A percentile compares a stretch with the other conserved stretches of the same genome.
Evolutionary conservation across 495 filamentous ascomycete genomes (phyloP).

Genomic region (Chaetomium cochliodes): DNA sequence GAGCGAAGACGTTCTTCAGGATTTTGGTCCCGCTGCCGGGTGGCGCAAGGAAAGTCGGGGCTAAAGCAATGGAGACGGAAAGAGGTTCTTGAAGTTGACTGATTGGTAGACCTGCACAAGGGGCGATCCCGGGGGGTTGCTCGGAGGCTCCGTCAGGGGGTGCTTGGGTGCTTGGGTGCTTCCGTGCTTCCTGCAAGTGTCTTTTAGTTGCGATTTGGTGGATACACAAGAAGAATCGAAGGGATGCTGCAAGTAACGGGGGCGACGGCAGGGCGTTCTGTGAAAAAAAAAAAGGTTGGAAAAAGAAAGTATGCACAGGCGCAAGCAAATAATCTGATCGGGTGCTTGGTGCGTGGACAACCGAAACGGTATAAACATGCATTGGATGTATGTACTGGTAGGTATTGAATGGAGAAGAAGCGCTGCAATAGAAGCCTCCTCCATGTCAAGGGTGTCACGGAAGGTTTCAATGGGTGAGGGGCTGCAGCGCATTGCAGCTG

Average conservation of each 20-base stretch:
- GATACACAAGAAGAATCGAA: conserved; percentile 9
- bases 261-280: neutral
- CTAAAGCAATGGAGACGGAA: conserved; percentile 24
- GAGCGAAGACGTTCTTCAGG: conserved; percentile 21
- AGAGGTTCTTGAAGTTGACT: conserved; percentile 25
- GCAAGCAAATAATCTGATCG: too few relatives aligned
- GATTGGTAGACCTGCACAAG: conserved; percentile 28
- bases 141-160: conserved; percentile 8
- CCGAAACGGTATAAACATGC: too few relatives aligned
- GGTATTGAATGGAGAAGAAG: neutral
- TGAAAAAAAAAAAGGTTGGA: neutral
- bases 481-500: neutral
- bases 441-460: too few relatives aligned
- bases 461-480: conserved; percentile 9
- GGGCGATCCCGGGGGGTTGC: conserved; percentile 18
- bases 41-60: conserved; percentile 37
- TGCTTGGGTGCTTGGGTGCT: neutral
- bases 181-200: neutral
- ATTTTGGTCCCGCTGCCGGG: conserved; percentile 2
- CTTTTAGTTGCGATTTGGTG: neutral
- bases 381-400: too few relatives aligned
- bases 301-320: neutral
- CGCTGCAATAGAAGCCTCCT: neutral
- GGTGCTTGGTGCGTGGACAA: too few relatives aligned
- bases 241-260: neutral